Evolutionary conservation across 2,329 filamentous ascomycete species (phyloP).

Genomic region (Neopestalotiopsis rosae): DNA sequence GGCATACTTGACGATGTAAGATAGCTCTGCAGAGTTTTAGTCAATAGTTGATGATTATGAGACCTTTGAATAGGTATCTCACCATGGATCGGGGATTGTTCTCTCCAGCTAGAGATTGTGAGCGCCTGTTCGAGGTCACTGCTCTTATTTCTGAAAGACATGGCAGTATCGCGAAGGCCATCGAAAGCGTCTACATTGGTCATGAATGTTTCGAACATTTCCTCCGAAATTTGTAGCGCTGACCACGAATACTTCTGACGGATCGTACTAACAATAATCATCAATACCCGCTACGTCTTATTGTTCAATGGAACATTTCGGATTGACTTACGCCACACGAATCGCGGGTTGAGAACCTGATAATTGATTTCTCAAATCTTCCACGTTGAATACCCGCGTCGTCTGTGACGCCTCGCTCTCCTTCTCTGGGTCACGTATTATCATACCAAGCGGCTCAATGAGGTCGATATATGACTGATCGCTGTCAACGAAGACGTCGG

Average conservation of each 20-base stretch:
- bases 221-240: neutral
- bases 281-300: too few relatives aligned
- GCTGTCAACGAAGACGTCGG: too few relatives aligned
- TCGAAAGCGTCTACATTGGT: neutral
- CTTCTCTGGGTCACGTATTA: too few relatives aligned
- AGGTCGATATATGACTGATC: too few relatives aligned
- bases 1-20: slow-evolving; percentile 11
- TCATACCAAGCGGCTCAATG: neutral
- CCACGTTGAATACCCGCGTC: too few relatives aligned
- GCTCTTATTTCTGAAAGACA: neutral
- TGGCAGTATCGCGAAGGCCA: neutral
- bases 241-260: slow-evolving; percentile 2
- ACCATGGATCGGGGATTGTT: neutral
- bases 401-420: too few relatives aligned
- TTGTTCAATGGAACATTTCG: too few relatives aligned
- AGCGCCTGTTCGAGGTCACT: neutral
- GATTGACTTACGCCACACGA: too few relatives aligned
- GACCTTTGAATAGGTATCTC: neutral
- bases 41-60: neutral
- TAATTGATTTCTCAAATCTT: too few relatives aligned
- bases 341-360: too few relatives aligned
- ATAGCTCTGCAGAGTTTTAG: neutral
- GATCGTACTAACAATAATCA: neutral
- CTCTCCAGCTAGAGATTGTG: neutral
- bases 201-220: slow-evolving; percentile 3